Evolutionary conservation across 495 filamentous ascomycete genomes (phyloP), one percentile per base, ranked within the genome.

Genomic region (Lentithecium fluviatile): DNA sequence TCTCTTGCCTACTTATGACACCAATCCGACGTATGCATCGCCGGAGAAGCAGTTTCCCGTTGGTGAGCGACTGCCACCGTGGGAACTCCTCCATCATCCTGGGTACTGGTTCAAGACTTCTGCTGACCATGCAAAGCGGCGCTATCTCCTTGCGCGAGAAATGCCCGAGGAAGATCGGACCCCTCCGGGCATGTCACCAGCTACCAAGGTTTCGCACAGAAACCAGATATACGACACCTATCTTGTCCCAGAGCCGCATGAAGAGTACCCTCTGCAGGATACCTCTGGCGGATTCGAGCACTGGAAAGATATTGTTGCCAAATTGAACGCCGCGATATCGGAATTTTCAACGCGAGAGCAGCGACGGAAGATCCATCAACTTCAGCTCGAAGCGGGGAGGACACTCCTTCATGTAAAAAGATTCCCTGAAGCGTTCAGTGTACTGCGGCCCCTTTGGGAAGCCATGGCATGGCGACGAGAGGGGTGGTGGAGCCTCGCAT

Each of bases 71-170:
- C 73, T 91, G 10, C 79, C 80, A 38, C 89, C 91, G 0, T 92
- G 85, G 84, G 87, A 97, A 54, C 73, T 84, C 11, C 78, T 97
- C 5, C 91, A 96, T 58, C 92, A 97, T 64, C 75, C 87, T 12
- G 92, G 91, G 0, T 97, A 95, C 69, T 97, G 92, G 89, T 83
- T 88, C 52, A 81, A 84, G 24, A 70, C 84, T 13, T 85, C 90
- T 1, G 83, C 87, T 0, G 85, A 83, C 49, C 85, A 90, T 64
- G 73, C 85, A 2, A 79, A 80, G 45, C 70, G 76, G 19, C 83
- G 91, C 19, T 79, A 82, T 47, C 70, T 51, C 2, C 74, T 87
- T 47, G 91, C 90, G 0, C 71, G 79, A 45, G 76, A 82, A 11
- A 92, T 95, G 46, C 83, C 90, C 21, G 79, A 85, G 50, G 88